Conservation (phyloP, 1,139 yeast species). For the Geotrichum reessii region DNA sequence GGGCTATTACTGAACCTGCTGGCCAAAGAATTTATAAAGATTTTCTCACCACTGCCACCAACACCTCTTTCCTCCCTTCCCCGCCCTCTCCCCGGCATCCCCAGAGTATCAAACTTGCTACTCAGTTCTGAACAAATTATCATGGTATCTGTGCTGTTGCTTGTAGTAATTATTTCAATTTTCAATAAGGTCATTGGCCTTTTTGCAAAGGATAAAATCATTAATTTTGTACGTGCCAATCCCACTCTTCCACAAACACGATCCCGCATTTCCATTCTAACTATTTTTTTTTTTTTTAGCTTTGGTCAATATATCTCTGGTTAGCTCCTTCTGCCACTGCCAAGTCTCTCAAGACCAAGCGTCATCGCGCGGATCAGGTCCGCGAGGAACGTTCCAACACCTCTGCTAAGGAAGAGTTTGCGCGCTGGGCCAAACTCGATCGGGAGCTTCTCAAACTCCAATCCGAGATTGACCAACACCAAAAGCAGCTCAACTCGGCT, state of each 20-base stretch:
- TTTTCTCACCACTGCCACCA: not conserved
- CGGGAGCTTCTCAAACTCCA: constrained; percentile 59
- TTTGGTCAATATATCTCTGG: constrained; percentile 42
- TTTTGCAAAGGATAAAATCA: constrained; percentile 29
- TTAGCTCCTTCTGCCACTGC: constrained; percentile 37
- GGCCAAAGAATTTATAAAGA: no score
- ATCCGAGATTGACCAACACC: constrained; percentile 42
- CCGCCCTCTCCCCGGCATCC: no score
- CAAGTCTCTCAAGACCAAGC: constrained; percentile 39
- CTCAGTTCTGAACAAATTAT: no score
- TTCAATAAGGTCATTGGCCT: constrained; percentile 23
- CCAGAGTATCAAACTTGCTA: no score
- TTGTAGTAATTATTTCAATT: constrained; percentile 30
- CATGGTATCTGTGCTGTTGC: constrained; percentile 21
- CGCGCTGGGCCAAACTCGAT: constrained; percentile 91
- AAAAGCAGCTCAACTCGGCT: constrained; percentile 38
- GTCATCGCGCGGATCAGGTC: constrained; percentile 45
- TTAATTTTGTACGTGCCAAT: constrained; percentile 22
- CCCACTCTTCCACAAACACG: not conserved
- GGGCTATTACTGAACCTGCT: not conserved
- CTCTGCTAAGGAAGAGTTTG: constrained; percentile 90
- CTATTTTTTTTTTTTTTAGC: constrained; percentile 12
- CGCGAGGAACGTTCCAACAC: constrained; percentile 53
- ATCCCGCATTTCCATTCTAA: no score
- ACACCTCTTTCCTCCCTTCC: no score